A percentile compares a stretch with the other conserved stretches of the same genome.
These are phyloP conservation scores for Passiflora organensis DNA, from an alignment of 345 rosid genomes.

Conservation along the genomic window DNA sequence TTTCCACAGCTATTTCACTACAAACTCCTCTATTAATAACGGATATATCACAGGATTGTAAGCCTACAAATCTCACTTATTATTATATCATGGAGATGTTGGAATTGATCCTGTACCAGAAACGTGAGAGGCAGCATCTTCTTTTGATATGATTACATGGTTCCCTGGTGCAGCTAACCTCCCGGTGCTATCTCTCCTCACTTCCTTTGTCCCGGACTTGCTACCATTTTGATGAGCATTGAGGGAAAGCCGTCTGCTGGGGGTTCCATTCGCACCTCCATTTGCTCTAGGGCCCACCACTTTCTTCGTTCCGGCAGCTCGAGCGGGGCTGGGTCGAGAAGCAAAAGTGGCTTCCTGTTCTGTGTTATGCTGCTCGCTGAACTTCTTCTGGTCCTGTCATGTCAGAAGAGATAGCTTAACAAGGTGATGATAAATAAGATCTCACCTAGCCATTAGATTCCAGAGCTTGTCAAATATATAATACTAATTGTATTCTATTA, in stretches of 20 bases:
- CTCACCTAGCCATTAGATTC: background rate
- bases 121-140: slow-evolving; percentile 60
- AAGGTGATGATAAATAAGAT: background rate
- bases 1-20: slow-evolving; percentile 20
- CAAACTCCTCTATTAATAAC: slow-evolving; percentile 22
- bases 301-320: slow-evolving; percentile 60
- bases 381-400: slow-evolving; percentile 78
- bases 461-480: background rate
- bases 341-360: slow-evolving; percentile 68
- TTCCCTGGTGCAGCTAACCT: slow-evolving; percentile 49
- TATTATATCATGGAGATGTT: slow-evolving; percentile 59
- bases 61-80: slow-evolving; percentile 20
- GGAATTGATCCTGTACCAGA: slow-evolving; percentile 59
- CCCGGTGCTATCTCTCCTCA: slow-evolving; percentile 58
- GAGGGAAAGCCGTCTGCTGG: slow-evolving; percentile 66
- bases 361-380: slow-evolving; percentile 64
- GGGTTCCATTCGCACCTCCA: slow-evolving; percentile 74
- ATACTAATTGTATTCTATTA: no score
- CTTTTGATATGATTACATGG: slow-evolving; percentile 60
- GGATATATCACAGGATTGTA: slow-evolving; percentile 17
- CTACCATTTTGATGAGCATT: slow-evolving; percentile 73
- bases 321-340: slow-evolving; percentile 82
- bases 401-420: background rate
- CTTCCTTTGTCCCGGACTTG: slow-evolving; percentile 59
- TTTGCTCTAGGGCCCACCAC: slow-evolving; percentile 66